These are phyloP conservation scores for Aristolochia contorta DNA, from an alignment of 164 flowering plant species.

Conservation along the genomic window DNA sequence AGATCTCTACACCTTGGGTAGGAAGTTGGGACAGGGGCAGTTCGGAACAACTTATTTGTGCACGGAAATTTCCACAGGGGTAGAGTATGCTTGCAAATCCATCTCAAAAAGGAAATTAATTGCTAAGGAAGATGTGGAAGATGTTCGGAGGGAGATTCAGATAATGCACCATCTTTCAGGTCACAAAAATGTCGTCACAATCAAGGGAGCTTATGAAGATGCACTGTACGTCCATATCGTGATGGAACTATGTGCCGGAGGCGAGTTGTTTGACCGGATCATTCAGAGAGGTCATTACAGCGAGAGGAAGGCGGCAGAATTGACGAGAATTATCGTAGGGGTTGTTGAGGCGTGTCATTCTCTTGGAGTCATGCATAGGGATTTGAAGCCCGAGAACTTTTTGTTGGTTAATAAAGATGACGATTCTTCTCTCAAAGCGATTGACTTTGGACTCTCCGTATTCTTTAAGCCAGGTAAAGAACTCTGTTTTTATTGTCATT, in stretches of 20 bases:
- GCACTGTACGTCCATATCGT: slow-evolving; percentile 69
- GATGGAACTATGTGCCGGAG: slow-evolving; percentile 80
- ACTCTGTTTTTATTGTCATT: not conserved
- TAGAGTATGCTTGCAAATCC: slow-evolving; percentile 78
- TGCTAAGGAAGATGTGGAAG: slow-evolving; percentile 78
- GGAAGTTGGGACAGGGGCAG: slow-evolving; percentile 89
- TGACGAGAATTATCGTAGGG: slow-evolving; percentile 75
- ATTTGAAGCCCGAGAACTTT: slow-evolving; percentile 85
- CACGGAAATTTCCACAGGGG: slow-evolving; percentile 50
- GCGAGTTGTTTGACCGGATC: slow-evolving; percentile 81
- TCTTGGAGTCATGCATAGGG: slow-evolving; percentile 90
- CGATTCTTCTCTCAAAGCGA: slow-evolving; percentile 87
- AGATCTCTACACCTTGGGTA: slow-evolving; percentile 73
- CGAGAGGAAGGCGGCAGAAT: slow-evolving; percentile 84
- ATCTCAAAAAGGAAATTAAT: slow-evolving; percentile 85
- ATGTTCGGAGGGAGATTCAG: slow-evolving; percentile 87
- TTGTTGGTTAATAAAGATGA: slow-evolving; percentile 78
- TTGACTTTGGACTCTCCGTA: slow-evolving; percentile 88
- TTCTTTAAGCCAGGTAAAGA: slow-evolving; percentile 81
- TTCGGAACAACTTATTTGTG: slow-evolving; percentile 82
- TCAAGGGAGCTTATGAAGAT: slow-evolving; percentile 86
- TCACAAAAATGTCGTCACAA: slow-evolving; percentile 70
- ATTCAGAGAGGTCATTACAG: slow-evolving; percentile 83
- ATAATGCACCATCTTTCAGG: slow-evolving; percentile 94
- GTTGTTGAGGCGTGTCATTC: slow-evolving; percentile 91